Base-by-base conservation (phyloP, 2,329 filamentous ascomycete genomes). In the Penicillium sp. region DNA sequence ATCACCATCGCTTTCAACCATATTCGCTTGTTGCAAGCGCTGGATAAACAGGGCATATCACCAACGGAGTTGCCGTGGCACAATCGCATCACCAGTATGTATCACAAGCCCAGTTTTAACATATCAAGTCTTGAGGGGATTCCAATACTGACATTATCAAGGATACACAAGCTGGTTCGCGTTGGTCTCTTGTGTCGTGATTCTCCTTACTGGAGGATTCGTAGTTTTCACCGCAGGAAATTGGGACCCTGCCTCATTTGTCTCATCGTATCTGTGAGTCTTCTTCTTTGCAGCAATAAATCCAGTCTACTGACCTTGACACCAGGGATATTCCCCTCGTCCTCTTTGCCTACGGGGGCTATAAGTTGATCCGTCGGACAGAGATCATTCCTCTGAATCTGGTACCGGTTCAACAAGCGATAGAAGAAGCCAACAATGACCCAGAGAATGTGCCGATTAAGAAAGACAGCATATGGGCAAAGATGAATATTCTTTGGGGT, bases 171-270 rank as follows among this genome's bases (percentile, higher is more conserved):
- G 89, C 0, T 87, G 81, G 63, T 72, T 76, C 9, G 83, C 84
- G 0, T 76, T 92, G 5, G 68, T 78, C 59, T 83, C 87, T 60
- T 84, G 81, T 66, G 75, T 86, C 29, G 71, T 88, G 40, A 87
- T 91, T 58, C 75, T 92, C 4, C 77, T 91, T 40, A 91, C 89
- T 4, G 84, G 85, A 38, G 88, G 88, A 0, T 91, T 91, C 63
- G 39, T 76, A 2, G 82, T 84, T 4, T 88, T 88, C 57, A 85
- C 83, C 1, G 73, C 72, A 36, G 84, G 84, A 2, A 81, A 83
- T 56, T 87, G 84, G 84, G 76, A 81, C 54, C 66, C 82, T 0
- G 79, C 79, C 21, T 75, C 72, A 1, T 88, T 88, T 61, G 79
- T 87, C 1, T 86, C 85, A 0, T 81, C 84, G 0, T 88, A 88